Evolutionary conservation across 2,329 filamentous ascomycete genomes (phyloP), one percentile per base, ranked within the genome.

Genomic region (Talaromyces amestolkiae): DNA sequence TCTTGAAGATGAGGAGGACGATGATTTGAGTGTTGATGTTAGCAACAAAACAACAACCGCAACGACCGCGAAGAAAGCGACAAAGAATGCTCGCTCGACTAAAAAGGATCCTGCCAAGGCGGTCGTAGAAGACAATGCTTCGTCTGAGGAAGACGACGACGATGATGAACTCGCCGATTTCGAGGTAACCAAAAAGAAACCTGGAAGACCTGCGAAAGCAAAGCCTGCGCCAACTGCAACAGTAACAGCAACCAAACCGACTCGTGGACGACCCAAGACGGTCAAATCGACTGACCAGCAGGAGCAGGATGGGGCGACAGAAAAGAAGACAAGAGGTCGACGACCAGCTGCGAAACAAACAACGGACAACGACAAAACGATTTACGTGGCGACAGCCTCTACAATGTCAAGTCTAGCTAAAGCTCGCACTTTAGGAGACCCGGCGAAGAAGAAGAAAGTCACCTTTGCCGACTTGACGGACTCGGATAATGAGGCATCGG

Each of bases 391-490:
- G 39, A 69, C 63, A 13, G 65, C 62, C 13, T 59, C 72, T 11
- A 76, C 73, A 0, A 70, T 71, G 37, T 76, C 75, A 3, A 70
- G 71, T 13, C 66, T 64, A 3, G 58, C 67, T 0, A 71, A 73
- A 11, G 74, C 76, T 47, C 77, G 73, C 58, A 64, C 73, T 43
- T 60, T 73, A 33, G 73, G 71, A 27, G 74, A 74, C 8, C 51
- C 59, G 1, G 72, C 74, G 10, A 72, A 74, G 1, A 74, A 77
- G 60, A 78, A 76, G 70, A 82, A 81, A 72, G 82, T 83, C 27
- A 82, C 80, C 2, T 83, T 83, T 67, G 73, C 80, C 64, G 79
- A 82, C 63, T 66, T 74, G 31, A 67, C 74, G 2, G 78, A 78
- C 5, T 78, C 78, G 3, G 80, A 81, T 31, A 79, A 78, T 41